These are phyloP conservation scores for Alternaria sp. DNA, from an alignment of 2,329 filamentous ascomycete genomes.

Conservation along the genomic window DNA sequence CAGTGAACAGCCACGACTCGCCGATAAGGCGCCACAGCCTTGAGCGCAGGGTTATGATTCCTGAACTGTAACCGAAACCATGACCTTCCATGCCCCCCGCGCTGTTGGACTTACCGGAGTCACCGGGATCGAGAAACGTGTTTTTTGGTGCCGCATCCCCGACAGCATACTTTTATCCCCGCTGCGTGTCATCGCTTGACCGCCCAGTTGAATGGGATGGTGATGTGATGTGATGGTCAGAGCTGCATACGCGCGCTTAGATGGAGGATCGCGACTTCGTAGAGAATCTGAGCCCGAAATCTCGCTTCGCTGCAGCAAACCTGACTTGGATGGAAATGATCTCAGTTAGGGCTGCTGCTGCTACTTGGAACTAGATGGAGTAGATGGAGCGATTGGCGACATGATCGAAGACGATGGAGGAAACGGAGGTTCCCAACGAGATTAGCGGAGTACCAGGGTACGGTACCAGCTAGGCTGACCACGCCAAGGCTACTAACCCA, in stretches of 20 bases:
- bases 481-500: conserved; percentile 8
- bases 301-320: conserved; percentile 13
- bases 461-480: background rate
- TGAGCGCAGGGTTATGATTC: background rate
- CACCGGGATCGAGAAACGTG: background rate
- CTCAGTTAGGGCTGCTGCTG: background rate
- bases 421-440: background rate
- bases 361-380: background rate
- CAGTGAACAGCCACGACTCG: background rate
- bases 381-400: conserved; percentile 10
- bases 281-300: background rate
- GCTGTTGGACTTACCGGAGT: background rate
- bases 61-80: background rate
- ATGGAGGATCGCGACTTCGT: conserved; percentile 2
- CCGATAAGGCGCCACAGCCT: background rate
- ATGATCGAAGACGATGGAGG: conserved; percentile 6
- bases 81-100: background rate
- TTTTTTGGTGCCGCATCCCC: background rate
- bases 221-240: conserved; percentile 2
- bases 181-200: background rate
- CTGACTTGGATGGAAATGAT: conserved; percentile 3
- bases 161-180: background rate
- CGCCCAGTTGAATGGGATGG: background rate
- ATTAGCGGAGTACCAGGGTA: background rate
- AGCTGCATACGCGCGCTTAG: conserved; percentile 14